A percentile compares a stretch with the other conserved stretches of the same genome.
Conservation (phyloP, 306 rosid species). For the Prunus davidiana region DNA sequence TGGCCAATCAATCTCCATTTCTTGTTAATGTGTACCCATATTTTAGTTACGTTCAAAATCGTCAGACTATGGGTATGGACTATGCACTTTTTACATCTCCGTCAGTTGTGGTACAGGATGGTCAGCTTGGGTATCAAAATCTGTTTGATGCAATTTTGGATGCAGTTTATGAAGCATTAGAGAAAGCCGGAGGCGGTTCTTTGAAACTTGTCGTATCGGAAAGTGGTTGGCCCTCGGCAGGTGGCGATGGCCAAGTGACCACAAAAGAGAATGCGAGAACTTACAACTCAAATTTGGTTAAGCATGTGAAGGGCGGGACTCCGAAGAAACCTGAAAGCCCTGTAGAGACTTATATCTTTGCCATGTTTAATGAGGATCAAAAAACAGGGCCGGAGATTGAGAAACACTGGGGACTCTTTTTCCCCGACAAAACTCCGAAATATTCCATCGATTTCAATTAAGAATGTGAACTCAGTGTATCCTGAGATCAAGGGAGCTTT, state of each 20-base stretch:
- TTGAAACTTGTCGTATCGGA: conserved; percentile 43
- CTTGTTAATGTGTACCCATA: not conserved
- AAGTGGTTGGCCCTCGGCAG: conserved; percentile 41
- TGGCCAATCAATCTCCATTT: not conserved
- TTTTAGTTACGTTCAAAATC: not conserved
- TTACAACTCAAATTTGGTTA: conserved; percentile 34
- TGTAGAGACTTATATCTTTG: conserved; percentile 39
- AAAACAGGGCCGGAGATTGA: conserved; percentile 18
- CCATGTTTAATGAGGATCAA: conserved; percentile 41
- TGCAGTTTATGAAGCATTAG: conserved; percentile 40
- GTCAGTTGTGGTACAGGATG: not conserved
- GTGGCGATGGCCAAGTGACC: conserved; percentile 29
- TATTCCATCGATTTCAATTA: conserved; percentile 31
- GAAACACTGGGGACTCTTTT: conserved; percentile 40
- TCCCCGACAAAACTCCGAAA: conserved; percentile 33
- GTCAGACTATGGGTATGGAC: conserved; percentile 1
- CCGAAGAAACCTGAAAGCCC: conserved; percentile 36
- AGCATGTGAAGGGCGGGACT: conserved; percentile 38
- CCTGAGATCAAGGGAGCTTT: no score
- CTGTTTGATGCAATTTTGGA: conserved; percentile 44
- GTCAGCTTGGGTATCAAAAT: not conserved
- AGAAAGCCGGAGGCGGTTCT: conserved; percentile 30
- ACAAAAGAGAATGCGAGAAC: conserved; percentile 35
- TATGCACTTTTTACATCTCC: conserved; percentile 16
- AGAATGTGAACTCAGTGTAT: not conserved